These are phyloP conservation scores for Hydrangea macrophylla DNA, from an alignment of 148 eudicot genomes.

Conservation along the genomic window DNA sequence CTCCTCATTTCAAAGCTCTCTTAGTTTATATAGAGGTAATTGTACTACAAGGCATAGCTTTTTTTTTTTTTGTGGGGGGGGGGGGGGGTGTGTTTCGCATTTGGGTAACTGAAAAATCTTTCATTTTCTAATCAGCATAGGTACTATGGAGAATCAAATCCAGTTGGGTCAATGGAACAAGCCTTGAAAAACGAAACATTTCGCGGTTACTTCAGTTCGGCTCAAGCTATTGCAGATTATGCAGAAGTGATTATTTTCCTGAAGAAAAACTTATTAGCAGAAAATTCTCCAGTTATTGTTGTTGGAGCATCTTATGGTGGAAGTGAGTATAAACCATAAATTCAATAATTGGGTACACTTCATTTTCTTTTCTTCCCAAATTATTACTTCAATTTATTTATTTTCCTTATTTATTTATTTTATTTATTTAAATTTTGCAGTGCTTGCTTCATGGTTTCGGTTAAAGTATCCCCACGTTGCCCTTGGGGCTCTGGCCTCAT, in stretches of 20 bases:
- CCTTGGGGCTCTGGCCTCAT: constrained; percentile 54
- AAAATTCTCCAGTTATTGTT: constrained; percentile 44
- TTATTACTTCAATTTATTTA: too few species aligned
- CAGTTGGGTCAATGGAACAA: constrained; percentile 20
- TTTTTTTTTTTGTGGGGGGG: too few species aligned
- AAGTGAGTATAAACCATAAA: constrained; percentile 2
- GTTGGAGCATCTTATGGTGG: constrained; percentile 65
- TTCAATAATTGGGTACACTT: too few species aligned
- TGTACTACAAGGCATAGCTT: too few species aligned
- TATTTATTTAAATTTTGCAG: constrained; percentile 14
- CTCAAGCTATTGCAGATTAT: constrained; percentile 59
- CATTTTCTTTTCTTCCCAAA: too few species aligned
- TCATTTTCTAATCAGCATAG: constrained; percentile 23
- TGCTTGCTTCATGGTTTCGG: constrained; percentile 57
- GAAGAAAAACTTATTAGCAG: constrained; percentile 32
- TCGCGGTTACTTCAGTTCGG: constrained; percentile 40
- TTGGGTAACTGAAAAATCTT: background rate
- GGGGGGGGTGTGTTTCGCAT: too few species aligned
- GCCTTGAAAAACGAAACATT: constrained; percentile 9
- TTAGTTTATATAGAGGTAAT: constrained; percentile 24
- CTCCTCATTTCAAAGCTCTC: constrained; percentile 24
- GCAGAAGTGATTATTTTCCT: constrained; percentile 42
- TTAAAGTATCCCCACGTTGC: constrained; percentile 61
- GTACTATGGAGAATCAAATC: constrained; percentile 31
- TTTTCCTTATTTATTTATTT: background rate